Base-by-base conservation (phyloP, 2,329 filamentous ascomycete genomes). In the Apiospora sp. region DNA sequence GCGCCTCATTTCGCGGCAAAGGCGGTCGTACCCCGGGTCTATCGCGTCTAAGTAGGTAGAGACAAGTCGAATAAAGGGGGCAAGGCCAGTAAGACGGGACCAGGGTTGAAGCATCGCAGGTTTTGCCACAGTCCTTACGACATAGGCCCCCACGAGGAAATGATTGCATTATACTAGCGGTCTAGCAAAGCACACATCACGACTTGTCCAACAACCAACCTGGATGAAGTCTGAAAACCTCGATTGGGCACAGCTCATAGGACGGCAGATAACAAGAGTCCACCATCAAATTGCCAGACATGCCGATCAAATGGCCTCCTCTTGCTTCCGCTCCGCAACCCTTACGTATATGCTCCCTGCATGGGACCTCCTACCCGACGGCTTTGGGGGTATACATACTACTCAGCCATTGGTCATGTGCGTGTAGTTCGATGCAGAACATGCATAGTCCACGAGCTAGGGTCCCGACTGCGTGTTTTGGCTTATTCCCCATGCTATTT, bases 61-160 rank as follows among this genome's bases (percentile, higher is more conserved):
- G 34, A 41, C 58, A 64, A 41, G 58, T n/a, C 34, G 58, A 41
- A 64, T n/a, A 64, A 64, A 64, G 58, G 58, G 58, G 58, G 58
- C 10, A n/a, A 41, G 12, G 7, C 58, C 58, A 64, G n/a, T 4
- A 13, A 41, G 58, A 41, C 19, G 19, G n/a, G 30, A n/a, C 34
- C 13, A 24, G 58, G 58, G 12, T 41, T 3, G 22, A 16, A 41
- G 19, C 41, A 41, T n/a, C 58, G 30, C 58, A 24, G 41, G 19
- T 41, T 22, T 64, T 22, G 58, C 58, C 58, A 41, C 58, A 22
- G 12, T 64, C n/a, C 58, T 34, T 19, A 64, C 58, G 30, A 24
- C 58, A 1, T 41, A 41, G 58, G 58, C 54, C 54, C 54, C 54
- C 54, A 61, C 54, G 34, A 34, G 54, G 54, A 34, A 30, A 61